These are phyloP conservation scores for Tolypocladium pustulatum DNA, from an alignment of 2,329 filamentous ascomycete genomes.

Conservation along the genomic window DNA sequence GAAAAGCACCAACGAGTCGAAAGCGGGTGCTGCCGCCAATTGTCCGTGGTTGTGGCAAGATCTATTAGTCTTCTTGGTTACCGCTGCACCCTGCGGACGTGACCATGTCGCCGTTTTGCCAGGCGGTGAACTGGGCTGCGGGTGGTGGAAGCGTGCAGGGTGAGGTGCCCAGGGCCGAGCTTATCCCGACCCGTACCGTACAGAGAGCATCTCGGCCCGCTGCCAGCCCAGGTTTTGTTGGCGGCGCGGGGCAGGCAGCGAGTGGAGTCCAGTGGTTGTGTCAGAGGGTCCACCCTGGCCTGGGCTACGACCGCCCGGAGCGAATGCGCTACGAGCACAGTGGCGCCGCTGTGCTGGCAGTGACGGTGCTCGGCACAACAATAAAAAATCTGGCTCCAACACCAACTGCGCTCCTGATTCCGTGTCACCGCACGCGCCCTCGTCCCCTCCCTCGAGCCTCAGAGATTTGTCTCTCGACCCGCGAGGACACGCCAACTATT, in stretches of 20 bases:
- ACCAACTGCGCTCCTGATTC: conserved; percentile 10
- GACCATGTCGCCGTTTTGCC: conserved; percentile 12
- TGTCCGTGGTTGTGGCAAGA: not conserved
- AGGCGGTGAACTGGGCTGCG: conserved; percentile 14
- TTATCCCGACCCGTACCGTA: not conserved
- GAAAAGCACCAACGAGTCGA: not conserved
- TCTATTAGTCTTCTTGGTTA: not conserved
- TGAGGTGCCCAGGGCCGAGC: not conserved
- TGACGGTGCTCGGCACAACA: not conserved
- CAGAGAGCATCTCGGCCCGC: not conserved
- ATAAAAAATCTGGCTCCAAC: conserved; percentile 14
- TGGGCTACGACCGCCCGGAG: not conserved
- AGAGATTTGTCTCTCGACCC: conserved; percentile 5
- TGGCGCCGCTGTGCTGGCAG: not conserved
- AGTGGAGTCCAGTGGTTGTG: not conserved
- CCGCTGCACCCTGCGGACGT: not conserved
- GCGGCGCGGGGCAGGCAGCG: not conserved
- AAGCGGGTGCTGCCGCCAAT: not conserved
- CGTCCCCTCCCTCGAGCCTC: conserved; percentile 3
- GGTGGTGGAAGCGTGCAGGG: not conserved
- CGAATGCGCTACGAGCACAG: not conserved
- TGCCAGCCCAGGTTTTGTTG: not conserved
- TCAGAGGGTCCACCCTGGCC: conserved; percentile 2
- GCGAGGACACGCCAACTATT: conserved; percentile 11
- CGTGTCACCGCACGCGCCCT: conserved; percentile 4